phyloP scores from a whole-genome alignment of 345 rosid genomes.

The Pugionium cornutum region DNA sequence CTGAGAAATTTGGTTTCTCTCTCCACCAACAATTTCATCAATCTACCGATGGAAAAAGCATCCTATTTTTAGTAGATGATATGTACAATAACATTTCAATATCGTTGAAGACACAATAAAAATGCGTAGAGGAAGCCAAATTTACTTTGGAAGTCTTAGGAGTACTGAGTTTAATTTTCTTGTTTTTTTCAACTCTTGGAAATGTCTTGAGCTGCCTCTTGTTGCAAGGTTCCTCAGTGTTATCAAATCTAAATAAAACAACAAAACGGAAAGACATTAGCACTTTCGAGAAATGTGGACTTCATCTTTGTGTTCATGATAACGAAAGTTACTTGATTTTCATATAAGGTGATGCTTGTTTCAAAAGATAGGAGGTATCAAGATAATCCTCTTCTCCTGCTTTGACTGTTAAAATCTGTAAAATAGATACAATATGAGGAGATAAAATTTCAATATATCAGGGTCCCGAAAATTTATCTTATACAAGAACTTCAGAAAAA shows the following conservation, averaged over 20 bases:
- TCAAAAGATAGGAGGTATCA: slow-evolving; percentile 64
- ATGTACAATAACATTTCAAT: slow-evolving; percentile 3
- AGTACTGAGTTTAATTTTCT: slow-evolving; percentile 55
- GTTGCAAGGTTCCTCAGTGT: slow-evolving; percentile 53
- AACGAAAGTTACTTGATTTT: slow-evolving; percentile 63
- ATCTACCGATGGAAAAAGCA: slow-evolving; percentile 43
- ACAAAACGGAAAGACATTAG: slow-evolving; percentile 21
- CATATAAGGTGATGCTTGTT: slow-evolving; percentile 90
- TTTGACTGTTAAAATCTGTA: slow-evolving; percentile 78
- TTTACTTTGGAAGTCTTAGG: slow-evolving; percentile 51
- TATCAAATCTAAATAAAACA: slow-evolving; percentile 57
- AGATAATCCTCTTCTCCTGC: slow-evolving; percentile 80
- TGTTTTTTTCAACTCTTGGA: slow-evolving; percentile 51
- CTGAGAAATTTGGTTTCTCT: slow-evolving; percentile 32
- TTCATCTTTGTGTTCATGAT: slow-evolving; percentile 4
- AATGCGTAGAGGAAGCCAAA: slow-evolving; percentile 12
- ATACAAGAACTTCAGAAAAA: slow-evolving; percentile 21
- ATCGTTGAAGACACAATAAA: background rate
- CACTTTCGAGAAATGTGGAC: slow-evolving; percentile 19
- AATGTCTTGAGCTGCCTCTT: slow-evolving; percentile 58
- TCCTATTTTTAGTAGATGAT: background rate
- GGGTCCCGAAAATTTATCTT: background rate
- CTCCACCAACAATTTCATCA: slow-evolving; percentile 37
- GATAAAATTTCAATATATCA: background rate
- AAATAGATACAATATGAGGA: slow-evolving; percentile 8